These are phyloP conservation scores for Gillenia trifoliata DNA, from an alignment of 306 rosid species.

Conservation along the genomic window DNA sequence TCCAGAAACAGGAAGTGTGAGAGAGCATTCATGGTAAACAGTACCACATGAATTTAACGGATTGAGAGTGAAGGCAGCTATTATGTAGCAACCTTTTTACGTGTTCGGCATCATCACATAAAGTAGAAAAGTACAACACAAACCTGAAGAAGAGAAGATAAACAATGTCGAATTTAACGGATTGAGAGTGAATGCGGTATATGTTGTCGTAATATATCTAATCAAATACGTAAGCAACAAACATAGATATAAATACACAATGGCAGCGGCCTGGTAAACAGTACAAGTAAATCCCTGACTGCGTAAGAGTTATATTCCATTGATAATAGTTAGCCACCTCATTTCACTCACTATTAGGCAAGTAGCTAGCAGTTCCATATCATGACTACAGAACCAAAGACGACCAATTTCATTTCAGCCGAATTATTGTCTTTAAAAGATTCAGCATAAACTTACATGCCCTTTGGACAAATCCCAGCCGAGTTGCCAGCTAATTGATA, in stretches of 20 bases:
- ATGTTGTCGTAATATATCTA: neutral
- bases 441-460: slow-evolving; percentile 52
- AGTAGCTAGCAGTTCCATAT: neutral
- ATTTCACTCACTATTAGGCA: neutral
- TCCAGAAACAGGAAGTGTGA: slow-evolving; percentile 43
- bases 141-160: slow-evolving; percentile 47
- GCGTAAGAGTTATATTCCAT: too few species aligned
- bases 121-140: slow-evolving; percentile 60
- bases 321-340: neutral
- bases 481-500: slow-evolving; percentile 68
- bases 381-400: neutral
- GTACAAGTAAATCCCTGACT: too few species aligned
- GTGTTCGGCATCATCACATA: slow-evolving; percentile 58
- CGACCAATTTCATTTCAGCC: too few species aligned
- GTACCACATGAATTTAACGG: too few species aligned
- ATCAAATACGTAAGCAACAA: neutral
- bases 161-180: slow-evolving; percentile 25
- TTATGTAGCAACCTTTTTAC: slow-evolving; percentile 57
- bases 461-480: slow-evolving; percentile 56
- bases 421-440: too few species aligned
- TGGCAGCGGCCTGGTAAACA: too few species aligned
- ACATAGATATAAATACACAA: neutral
- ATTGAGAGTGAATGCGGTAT: neutral
- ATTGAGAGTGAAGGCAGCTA: too few species aligned
- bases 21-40: slow-evolving; percentile 62